Evolutionary conservation across 768 basidiomycete genomes (phyloP), one percentile per base, ranked within the genome.

Genomic region (Amylocystis lapponica): DNA sequence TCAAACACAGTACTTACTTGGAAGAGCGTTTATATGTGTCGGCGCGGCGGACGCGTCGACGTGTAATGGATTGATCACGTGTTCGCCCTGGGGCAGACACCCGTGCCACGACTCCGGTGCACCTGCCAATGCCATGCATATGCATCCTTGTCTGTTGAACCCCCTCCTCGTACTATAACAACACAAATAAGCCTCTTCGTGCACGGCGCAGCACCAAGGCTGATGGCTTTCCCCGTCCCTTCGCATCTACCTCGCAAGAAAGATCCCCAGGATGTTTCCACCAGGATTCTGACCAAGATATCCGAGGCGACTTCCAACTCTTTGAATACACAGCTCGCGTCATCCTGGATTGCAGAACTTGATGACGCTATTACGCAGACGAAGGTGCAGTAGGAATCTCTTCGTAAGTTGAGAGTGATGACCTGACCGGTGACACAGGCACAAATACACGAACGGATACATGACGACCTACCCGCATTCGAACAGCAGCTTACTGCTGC

Each of bases 171-270:
- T n/a, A n/a, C n/a, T n/a, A n/a, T n/a, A n/a, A n/a, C n/a, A n/a
- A n/a, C n/a, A n/a, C n/a, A n/a, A n/a, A n/a, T n/a, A n/a, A n/a
- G n/a, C n/a, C n/a, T n/a, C n/a, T n/a, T n/a, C n/a, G n/a, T n/a
- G n/a, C n/a, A n/a, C n/a, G n/a, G n/a, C n/a, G n/a, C n/a, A n/a
- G n/a, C 9, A 30, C n/a, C 27, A 9, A 30, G 9, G 27, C 13
- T 26, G 10, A 89, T 91, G 87, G 79, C 86, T 32, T 87, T 87
- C 62, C 76, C 79, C 38, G 52, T 85, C 47, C 86, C 85, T 48
- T 63, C 76, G 13, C 84, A 89, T 61, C 69, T 86, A 23, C 85
- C 86, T n/a, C 75, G 80, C 36, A 76, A 76, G 57, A 67, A 75
- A 47, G 60, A 62, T 48, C 67, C 73, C 26, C 71, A 75, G 50